Evolutionary conservation across 2,329 filamentous ascomycete species (phyloP), one percentile per base, ranked within the genome.

Genomic region (Macrophomina tecta): DNA sequence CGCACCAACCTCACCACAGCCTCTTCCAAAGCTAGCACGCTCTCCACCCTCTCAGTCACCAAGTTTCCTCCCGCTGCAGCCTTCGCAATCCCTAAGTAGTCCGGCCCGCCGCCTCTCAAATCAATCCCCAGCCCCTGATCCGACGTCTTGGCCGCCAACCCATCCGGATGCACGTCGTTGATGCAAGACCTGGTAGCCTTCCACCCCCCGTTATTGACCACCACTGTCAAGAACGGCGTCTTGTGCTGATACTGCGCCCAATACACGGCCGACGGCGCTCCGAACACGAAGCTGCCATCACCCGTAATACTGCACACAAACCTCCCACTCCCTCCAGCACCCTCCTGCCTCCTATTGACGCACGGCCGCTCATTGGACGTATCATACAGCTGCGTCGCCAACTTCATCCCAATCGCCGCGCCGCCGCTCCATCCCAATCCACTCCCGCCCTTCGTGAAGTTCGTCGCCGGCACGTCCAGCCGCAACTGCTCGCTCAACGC

Each of bases 201-300:
- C 60, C 60, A 64, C 32, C 85, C 85, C 70, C 85, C 83, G 74
- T 87, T 87, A 70, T 87, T 87, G 36, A 87, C 74, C 5, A 87
- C 82, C 67, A 87, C 82, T 0, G 84, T 87, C 69, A 87, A 69
- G 2, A 87, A 76, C 0, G 86, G 85, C 23, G 87, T 86, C 34
- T 81, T 77, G 70, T 87, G 87, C 23, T 84, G 80, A 70, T 78
- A 80, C 6, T 84, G 78, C 51, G 87, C 85, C 85, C 85, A 87
- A 74, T 86, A 83, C 7, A 86, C 84, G 36, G 83, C 86, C 1
- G 81, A 81, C 0, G 85, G 85, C 0, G 86, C 82, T 1, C 82
- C 82, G 69, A 86, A 87, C 67, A 87, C 76, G 70, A 82, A 87
- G 5, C 83, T 85, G n/a, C 85, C 85, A 66, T 87, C 85, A 23